phyloP scores from a whole-genome alignment of 1,284 basidiomycete species.

The Cutaneotrichosporon cutaneum region DNA sequence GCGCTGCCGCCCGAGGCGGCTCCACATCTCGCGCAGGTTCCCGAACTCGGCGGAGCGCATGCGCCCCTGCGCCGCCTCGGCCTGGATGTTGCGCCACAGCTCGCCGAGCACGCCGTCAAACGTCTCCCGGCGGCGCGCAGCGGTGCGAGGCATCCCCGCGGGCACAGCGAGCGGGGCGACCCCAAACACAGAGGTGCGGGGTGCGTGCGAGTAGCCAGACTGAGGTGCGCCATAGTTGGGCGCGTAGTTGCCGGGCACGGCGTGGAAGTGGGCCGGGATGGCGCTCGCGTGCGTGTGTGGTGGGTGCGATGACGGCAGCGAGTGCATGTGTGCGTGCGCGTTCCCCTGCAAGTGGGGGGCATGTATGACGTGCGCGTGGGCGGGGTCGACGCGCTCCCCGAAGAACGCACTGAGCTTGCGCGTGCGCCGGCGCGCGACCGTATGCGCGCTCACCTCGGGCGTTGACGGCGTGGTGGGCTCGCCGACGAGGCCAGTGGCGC shows the following conservation, averaged over 20 bases:
- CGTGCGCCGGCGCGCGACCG: conserved; percentile 11
- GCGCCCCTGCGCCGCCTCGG: conserved; percentile 26
- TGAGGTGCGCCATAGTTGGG: too few relatives aligned
- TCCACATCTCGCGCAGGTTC: conserved; percentile 31
- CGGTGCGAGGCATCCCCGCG: background rate
- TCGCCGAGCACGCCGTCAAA: conserved; percentile 40
- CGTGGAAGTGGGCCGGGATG: background rate
- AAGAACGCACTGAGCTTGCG: conserved; percentile 39
- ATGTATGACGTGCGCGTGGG: conserved; percentile 7
- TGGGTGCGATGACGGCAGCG: background rate
- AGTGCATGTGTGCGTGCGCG: background rate
- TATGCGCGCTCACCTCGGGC: background rate
- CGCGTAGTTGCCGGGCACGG: background rate
- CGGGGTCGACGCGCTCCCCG: conserved; percentile 25
- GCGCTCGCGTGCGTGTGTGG: background rate
- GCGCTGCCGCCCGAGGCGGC: conserved; percentile 18
- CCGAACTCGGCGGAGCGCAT: conserved; percentile 25
- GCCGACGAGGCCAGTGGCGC: background rate
- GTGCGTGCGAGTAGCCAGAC: background rate
- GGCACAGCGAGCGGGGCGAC: background rate
- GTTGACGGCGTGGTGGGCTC: background rate
- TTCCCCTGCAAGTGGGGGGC: too few relatives aligned
- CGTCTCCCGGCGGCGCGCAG: conserved; percentile 27
- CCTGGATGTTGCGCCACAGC: conserved; percentile 36
- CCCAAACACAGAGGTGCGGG: background rate